Evolutionary conservation across 2,329 filamentous ascomycete species (phyloP).

Genomic region (Spiromastix sp.): DNA sequence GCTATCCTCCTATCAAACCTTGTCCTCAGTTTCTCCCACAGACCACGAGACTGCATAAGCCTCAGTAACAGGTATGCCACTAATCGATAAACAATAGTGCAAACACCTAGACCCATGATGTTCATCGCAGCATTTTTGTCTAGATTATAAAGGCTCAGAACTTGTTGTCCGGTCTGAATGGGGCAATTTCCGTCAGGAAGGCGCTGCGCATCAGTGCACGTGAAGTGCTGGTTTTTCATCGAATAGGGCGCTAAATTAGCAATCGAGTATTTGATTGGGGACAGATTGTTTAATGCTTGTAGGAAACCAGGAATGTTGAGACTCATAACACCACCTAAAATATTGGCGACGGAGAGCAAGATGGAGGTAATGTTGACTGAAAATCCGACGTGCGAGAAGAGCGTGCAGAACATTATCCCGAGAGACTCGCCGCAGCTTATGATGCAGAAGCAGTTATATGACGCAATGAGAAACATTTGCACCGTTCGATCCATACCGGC

Average conservation of each 20-base stretch:
- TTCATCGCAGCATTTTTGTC: conserved; percentile 52
- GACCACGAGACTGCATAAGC: conserved; percentile 9
- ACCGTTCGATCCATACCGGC: conserved; percentile 54
- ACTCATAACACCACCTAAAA: conserved; percentile 61
- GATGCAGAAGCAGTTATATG: conserved; percentile 62
- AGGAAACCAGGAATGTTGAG: conserved; percentile 59
- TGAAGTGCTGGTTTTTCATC: conserved; percentile 50
- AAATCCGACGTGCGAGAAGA: conserved; percentile 65
- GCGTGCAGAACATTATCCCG: conserved; percentile 70
- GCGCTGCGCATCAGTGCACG: conserved; percentile 51
- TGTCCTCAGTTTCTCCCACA: conserved; percentile 7
- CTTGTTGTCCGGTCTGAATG: conserved; percentile 56
- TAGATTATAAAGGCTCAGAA: conserved; percentile 56
- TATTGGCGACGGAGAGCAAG: conserved; percentile 58
- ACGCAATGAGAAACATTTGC: conserved; percentile 55
- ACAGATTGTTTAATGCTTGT: conserved; percentile 58
- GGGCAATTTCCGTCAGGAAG: conserved; percentile 53
- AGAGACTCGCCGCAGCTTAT: conserved; percentile 65
- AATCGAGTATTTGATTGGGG: conserved; percentile 60
- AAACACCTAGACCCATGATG: conserved; percentile 52
- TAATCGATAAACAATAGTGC: conserved; percentile 54
- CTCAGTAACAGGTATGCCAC: conserved; percentile 34
- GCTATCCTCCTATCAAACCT: background rate
- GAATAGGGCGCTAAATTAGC: conserved; percentile 58
- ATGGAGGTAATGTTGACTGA: conserved; percentile 63